These are phyloP conservation scores for Penicillium pancosmium DNA, from an alignment of 495 filamentous ascomycete species.

Conservation along the genomic window DNA sequence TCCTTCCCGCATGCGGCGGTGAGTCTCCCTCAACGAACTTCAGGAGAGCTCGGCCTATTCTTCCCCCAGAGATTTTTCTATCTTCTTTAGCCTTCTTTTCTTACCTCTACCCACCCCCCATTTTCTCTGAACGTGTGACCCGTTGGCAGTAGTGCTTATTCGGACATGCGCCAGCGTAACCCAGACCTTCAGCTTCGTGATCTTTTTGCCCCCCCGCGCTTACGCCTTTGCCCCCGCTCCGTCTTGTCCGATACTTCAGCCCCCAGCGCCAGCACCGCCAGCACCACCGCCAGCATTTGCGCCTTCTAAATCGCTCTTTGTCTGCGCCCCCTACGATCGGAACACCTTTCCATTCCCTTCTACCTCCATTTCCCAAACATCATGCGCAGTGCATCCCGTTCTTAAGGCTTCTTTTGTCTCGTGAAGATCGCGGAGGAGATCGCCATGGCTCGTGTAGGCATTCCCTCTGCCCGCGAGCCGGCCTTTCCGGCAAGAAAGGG, in stretches of 20 bases:
- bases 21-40: background rate
- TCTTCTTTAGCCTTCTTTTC: background rate
- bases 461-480: slow-evolving; percentile 23
- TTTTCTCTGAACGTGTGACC: background rate
- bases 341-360: background rate
- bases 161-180: slow-evolving; percentile 17
- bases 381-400: slow-evolving; percentile 23
- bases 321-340: background rate
- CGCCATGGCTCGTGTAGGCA: slow-evolving; percentile 30
- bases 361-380: background rate
- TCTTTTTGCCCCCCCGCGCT: slow-evolving; percentile 16
- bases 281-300: background rate
- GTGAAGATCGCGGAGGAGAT: slow-evolving; percentile 13
- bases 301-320: background rate
- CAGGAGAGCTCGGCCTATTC: background rate
- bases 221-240: slow-evolving; percentile 12
- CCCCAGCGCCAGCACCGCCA: background rate
- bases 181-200: slow-evolving; percentile 19
- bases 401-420: slow-evolving; percentile 13
- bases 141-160: slow-evolving; percentile 7
- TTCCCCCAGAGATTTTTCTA: background rate
- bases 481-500: slow-evolving; percentile 17
- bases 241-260: background rate
- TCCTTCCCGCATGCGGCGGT: slow-evolving; percentile 2
- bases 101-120: background rate